Evolutionary conservation across 2,329 filamentous ascomycete species (phyloP), one percentile per base, ranked within the genome.

Genomic region (Lizonia empirigonia): DNA sequence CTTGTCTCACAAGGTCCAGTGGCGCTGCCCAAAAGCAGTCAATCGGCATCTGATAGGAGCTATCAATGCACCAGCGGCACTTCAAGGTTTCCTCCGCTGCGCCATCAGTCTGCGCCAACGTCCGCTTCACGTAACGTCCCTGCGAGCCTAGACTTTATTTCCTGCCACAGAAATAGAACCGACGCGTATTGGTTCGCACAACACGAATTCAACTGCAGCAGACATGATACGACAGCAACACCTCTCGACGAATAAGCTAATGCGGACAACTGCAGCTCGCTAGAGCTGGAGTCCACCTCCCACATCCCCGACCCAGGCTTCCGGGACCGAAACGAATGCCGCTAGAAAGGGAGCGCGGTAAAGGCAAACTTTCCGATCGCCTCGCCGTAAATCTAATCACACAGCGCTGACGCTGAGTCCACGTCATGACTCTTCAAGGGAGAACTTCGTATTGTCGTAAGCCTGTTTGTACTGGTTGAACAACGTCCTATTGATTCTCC

Each of bases 31-130:
- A 26, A 22, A 42, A 39, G 30, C 41, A 38, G 15, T 39, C 39
- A 48, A 50, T 29, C 38, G 42, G 53, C 49, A 50, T 33, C 35
- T 37, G 44, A 55, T 55, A 52, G 41, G 39, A 33, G 32, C 46
- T 56, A 63, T 64, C 54, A 55, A 60, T 60, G 57, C 56, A 50
- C 56, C 57, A 44, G 44, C 47, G 47, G 56, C 57, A 56, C 44
- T 35, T 59, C 54, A 54, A 53, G 44, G 47, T 55, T 61, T 53
- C 53, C 37, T 46, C 51, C 51, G 50, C 33, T 27, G 50, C 50
- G 49, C 50, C 52, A 41, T 40, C 36, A 45, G 10, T 24, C 36
- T 16, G 40, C 48, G 20, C 49, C 49, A 41, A 42, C 16, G 19
- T 36, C 26, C 37, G 38, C 42, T 38, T 47, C 42, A 47, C 44